Evolutionary conservation across 1,284 basidiomycete genomes (phyloP).

Genomic region (Sporisorium exsertum): DNA sequence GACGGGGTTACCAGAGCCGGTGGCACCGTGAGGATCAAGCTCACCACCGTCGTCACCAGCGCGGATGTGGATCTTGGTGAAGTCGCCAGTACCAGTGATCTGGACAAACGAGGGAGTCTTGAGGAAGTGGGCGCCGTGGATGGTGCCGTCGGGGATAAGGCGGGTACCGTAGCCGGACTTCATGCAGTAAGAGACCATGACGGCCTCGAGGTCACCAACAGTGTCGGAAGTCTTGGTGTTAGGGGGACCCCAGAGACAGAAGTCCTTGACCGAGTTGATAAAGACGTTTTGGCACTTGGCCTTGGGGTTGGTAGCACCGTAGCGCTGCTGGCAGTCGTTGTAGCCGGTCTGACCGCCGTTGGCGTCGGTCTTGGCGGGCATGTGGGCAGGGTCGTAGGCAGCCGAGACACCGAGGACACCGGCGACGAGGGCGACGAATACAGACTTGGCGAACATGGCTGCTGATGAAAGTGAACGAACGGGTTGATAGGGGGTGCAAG

Average conservation of each 20-base stretch:
- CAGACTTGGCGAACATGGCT: constrained; percentile 50
- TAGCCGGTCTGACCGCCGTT: constrained; percentile 61
- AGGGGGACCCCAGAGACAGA: constrained; percentile 65
- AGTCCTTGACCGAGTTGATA: constrained; percentile 65
- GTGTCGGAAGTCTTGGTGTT: constrained; percentile 32
- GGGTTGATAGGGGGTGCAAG: neutral
- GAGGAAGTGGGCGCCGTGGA: constrained; percentile 79
- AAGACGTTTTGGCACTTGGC: constrained; percentile 67
- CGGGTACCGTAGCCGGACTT: constrained; percentile 74
- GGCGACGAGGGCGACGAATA: constrained; percentile 49
- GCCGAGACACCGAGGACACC: constrained; percentile 50
- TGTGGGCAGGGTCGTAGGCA: constrained; percentile 52
- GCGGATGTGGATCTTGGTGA: constrained; percentile 68
- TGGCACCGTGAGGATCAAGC: constrained; percentile 68
- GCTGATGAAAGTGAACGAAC: neutral
- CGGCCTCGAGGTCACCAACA: constrained; percentile 71
- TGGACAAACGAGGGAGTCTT: constrained; percentile 79
- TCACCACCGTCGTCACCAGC: constrained; percentile 68
- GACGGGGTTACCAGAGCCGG: constrained; percentile 60
- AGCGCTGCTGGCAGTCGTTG: constrained; percentile 63
- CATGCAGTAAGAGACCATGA: constrained; percentile 79
- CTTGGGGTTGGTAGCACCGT: constrained; percentile 53
- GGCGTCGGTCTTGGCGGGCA: constrained; percentile 61
- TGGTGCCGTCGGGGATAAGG: constrained; percentile 81
- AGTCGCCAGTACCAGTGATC: constrained; percentile 74